phyloP scores from a whole-genome alignment of 257 asterid species.

The Solanum sitiens region DNA sequence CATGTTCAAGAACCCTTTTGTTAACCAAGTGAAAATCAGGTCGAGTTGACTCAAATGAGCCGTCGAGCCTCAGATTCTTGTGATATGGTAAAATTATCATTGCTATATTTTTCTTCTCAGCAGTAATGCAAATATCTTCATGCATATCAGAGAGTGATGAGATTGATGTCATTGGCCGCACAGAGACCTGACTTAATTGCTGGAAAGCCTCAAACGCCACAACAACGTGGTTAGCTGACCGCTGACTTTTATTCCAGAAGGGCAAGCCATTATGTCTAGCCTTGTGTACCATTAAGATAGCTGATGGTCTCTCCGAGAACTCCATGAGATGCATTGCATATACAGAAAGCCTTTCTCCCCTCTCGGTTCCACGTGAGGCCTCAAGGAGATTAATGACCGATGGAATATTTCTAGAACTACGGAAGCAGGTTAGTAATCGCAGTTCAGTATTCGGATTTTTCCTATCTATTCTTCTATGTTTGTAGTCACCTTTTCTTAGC shows the following conservation, averaged over 20 bases:
- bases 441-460: conserved; percentile 20
- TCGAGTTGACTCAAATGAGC: conserved; percentile 37
- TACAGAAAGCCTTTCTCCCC: conserved; percentile 31
- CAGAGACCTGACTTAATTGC: conserved; percentile 34
- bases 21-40: conserved; percentile 31
- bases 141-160: conserved; percentile 44
- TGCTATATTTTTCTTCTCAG: conserved; percentile 27
- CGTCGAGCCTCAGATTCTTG: conserved; percentile 33
- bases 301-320: conserved; percentile 50
- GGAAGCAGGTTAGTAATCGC: conserved; percentile 41
- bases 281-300: conserved; percentile 49
- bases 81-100: conserved; percentile 41
- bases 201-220: conserved; percentile 51
- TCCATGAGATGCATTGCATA: conserved; percentile 56
- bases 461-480: conserved; percentile 30
- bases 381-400: conserved; percentile 44
- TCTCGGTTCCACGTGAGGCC: conserved; percentile 49
- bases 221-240: conserved; percentile 20
- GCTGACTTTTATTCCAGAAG: conserved; percentile 25
- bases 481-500: conserved; percentile 9
- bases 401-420: conserved; percentile 32
- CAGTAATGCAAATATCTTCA: conserved; percentile 31
- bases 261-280: conserved; percentile 40
- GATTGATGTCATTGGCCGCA: conserved; percentile 37
- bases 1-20: conserved; percentile 29